Evolutionary conservation across 768 basidiomycete genomes (phyloP).

Genomic region (Suillus subalutaceus): DNA sequence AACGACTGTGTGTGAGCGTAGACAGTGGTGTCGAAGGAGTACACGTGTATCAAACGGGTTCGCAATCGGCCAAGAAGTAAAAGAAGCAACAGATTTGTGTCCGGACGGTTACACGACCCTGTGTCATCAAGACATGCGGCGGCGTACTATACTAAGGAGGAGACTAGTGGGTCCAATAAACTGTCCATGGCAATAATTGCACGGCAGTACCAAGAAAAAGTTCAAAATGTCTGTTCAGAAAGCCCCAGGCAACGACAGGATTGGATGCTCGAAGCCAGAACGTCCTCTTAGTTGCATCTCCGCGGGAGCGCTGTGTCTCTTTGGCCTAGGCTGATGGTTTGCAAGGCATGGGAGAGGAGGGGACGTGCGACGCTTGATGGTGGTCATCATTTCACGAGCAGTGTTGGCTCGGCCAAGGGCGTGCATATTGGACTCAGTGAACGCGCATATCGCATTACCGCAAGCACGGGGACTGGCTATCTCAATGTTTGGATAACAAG

Average conservation of each 20-base stretch:
- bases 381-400: constrained; percentile 66
- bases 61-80: constrained; percentile 1
- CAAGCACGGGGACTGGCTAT: constrained; percentile 53
- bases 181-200: constrained; percentile 1
- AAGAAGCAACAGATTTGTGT: neutral
- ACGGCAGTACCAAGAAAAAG: neutral
- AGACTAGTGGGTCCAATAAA: neutral
- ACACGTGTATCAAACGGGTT: neutral
- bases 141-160: constrained; percentile 2
- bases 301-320: constrained; percentile 65
- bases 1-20: constrained; percentile 3
- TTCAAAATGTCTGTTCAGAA: constrained; percentile 43
- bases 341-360: constrained; percentile 24
- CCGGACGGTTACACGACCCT: neutral
- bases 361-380: constrained; percentile 59
- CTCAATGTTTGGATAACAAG: constrained; percentile 45
- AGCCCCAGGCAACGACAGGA: constrained; percentile 59
- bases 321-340: constrained; percentile 40
- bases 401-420: constrained; percentile 58
- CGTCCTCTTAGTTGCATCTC: constrained; percentile 56
- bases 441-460: constrained; percentile 44
- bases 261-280: constrained; percentile 59
- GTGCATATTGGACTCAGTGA: constrained; percentile 56
- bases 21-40: constrained; percentile 3
- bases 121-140: constrained; percentile 12